phyloP scores from a whole-genome alignment of 148 eudicot genomes.

The Pharnaceum exiguum region DNA sequence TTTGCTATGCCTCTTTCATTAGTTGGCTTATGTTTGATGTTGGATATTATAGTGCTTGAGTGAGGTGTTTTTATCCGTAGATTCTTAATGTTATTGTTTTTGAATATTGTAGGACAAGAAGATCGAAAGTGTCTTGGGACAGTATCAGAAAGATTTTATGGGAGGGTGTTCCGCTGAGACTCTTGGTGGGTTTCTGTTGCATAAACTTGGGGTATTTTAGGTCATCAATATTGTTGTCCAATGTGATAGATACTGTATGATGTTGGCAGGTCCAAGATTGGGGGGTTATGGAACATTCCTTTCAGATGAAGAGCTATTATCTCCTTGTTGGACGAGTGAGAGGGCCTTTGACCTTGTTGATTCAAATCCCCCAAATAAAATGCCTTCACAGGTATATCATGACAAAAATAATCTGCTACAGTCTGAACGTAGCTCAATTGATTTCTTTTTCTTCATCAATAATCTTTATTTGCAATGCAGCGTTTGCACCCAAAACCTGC shows the following conservation, averaged over 20 bases:
- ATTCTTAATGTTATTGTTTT: not conserved
- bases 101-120: slow-evolving; percentile 35
- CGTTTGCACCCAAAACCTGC: slow-evolving; percentile 8
- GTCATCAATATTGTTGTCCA: not conserved
- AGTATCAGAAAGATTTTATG: slow-evolving; percentile 44
- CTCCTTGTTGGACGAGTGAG: slow-evolving; percentile 18
- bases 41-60: too few species aligned
- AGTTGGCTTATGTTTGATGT: not conserved
- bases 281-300: slow-evolving; percentile 52
- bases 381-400: slow-evolving; percentile 22
- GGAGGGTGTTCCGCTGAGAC: slow-evolving; percentile 31
- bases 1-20: too few species aligned
- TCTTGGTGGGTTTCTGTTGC: slow-evolving; percentile 30
- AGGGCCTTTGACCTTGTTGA: slow-evolving; percentile 17
- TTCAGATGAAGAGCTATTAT: slow-evolving; percentile 26
- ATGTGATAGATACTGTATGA: slow-evolving; percentile 2
- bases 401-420: not conserved
- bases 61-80: too few species aligned
- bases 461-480: slow-evolving; percentile 13
- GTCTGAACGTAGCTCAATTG: slow-evolving; percentile 1
- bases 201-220: not conserved
- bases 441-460: not conserved
- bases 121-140: slow-evolving; percentile 40
- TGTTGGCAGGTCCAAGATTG: slow-evolving; percentile 33
- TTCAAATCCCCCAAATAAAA: slow-evolving; percentile 25